Evolutionary conservation across 2,329 filamentous ascomycete genomes (phyloP).

Genomic region (Hypoxylon sp.): DNA sequence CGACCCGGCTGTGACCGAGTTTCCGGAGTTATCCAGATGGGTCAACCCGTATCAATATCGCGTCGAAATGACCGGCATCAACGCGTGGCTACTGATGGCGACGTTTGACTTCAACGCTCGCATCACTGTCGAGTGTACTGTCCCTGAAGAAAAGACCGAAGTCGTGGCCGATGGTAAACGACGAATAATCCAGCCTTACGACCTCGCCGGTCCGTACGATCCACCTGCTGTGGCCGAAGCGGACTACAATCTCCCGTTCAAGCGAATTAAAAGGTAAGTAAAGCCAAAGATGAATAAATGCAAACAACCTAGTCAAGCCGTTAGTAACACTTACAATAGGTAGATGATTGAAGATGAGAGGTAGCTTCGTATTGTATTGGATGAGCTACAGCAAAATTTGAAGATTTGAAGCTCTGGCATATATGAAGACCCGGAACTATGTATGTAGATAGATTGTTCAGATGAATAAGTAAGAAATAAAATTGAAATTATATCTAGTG

Average conservation of each 20-base stretch:
- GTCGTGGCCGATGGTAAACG: conserved; percentile 44
- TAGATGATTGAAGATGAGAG: too few relatives aligned
- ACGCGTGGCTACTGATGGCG: conserved; percentile 51
- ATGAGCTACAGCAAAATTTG: too few relatives aligned
- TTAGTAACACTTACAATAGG: too few relatives aligned
- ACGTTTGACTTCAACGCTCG: conserved; percentile 49
- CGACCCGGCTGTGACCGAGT: background rate
- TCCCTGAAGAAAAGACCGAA: conserved; percentile 27
- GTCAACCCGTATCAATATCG: conserved; percentile 48
- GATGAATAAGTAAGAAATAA: too few relatives aligned
- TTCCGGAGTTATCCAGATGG: conserved; percentile 40
- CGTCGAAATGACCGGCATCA: conserved; percentile 52
- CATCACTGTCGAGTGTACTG: conserved; percentile 47
- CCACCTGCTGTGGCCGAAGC: conserved; percentile 22
- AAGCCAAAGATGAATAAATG: background rate
- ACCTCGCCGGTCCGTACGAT: conserved; percentile 40
- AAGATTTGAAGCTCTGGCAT: too few relatives aligned
- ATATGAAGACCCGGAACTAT: too few relatives aligned
- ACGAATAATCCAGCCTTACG: conserved; percentile 27
- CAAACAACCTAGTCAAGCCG: too few relatives aligned
- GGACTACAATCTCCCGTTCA: background rate
- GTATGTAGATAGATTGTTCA: too few relatives aligned
- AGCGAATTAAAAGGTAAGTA: background rate
- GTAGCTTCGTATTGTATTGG: too few relatives aligned
- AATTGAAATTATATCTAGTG: too few relatives aligned